Base-by-base conservation (phyloP, 2,329 filamentous ascomycete genomes). In the Pseudogymnoascus sp. region DNA sequence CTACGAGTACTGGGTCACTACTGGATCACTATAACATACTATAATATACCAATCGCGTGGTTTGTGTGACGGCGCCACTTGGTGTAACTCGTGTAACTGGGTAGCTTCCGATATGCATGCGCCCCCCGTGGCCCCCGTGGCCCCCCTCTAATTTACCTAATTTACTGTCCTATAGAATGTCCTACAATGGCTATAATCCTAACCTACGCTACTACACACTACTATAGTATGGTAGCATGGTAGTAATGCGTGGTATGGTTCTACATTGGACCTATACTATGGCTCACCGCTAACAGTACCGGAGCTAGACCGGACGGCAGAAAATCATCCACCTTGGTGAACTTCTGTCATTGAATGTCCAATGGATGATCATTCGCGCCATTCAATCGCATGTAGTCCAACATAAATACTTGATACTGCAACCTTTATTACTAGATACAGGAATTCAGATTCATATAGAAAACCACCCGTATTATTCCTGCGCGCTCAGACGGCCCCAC, bases 271-370 rank as follows among this genome's bases (percentile, higher is more conserved):
- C 18, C 18, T 18, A 18, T 18, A 18, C 35, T 13, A 45, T 45
- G 21, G 42, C 48, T 55, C 48, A 55, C 48, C 48, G 48, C 48
- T 55, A 55, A 55, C 48, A 33, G 27, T 33, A 55, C 48, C 48
- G 48, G 27, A 55, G 48, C 48, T 55, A 55, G 48, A 18, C 42
- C 40, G 5, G 8, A 6, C 48, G 48, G 48, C 48, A 55, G 48
- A 55, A 55, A 33, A 55, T 52, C 45, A 13, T 10, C 48, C 27
- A 52, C 45, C 45, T 52, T 52, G 42, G 45, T 13, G 21, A 45
- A 55, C 7, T 31, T 42, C 18, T 10, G 39, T 42, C 37, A 42
- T 21, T 8, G 9, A 21, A 21, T 39, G n/a, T n/a, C 40, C 48
- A 55, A 33, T 55, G 9, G 27, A 52, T 55, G 27, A 6, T 18